phyloP scores from a whole-genome alignment of 164 flowering plant genomes.

The Umbellularia californica region DNA sequence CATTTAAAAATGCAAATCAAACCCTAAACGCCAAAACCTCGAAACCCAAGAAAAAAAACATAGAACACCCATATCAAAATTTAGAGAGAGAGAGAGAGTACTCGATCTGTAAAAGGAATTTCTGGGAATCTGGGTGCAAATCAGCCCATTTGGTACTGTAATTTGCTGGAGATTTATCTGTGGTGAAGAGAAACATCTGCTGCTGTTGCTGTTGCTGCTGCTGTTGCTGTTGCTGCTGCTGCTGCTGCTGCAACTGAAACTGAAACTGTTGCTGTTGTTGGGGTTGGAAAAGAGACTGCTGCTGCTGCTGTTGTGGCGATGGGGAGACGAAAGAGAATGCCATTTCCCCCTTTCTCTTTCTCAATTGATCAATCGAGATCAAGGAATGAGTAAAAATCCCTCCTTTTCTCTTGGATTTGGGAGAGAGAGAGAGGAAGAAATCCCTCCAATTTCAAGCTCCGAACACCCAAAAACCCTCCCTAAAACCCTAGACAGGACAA shows the following conservation, averaged over 20 bases:
- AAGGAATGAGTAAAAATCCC: background rate
- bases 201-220: constrained; percentile 71
- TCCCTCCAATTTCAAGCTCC: constrained; percentile 10
- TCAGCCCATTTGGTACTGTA: constrained; percentile 92
- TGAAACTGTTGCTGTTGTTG: constrained; percentile 35
- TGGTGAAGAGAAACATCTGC: constrained; percentile 62
- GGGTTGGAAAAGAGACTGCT: constrained; percentile 16
- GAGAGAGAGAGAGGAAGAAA: background rate
- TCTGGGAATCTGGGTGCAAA: constrained; percentile 96
- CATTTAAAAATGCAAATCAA: no score
- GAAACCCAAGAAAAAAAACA: background rate
- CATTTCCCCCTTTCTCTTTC: constrained; percentile 12
- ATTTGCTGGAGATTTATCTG: constrained; percentile 76
- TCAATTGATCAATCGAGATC: background rate
- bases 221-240: constrained; percentile 40
- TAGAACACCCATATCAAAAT: background rate
- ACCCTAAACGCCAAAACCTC: no score
- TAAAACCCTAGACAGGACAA: constrained; percentile 5
- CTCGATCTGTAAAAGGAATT: constrained; percentile 84
- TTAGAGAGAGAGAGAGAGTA: constrained; percentile 15
- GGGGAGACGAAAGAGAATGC: constrained; percentile 18
- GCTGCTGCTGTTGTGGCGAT: constrained; percentile 32
- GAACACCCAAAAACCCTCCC: background rate
- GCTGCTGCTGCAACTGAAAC: constrained; percentile 29
- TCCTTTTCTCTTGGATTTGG: background rate